Percentiles rank a stretch among this genome's conserved stretches.
Conservation (phyloP, 164 flowering plant genomes). For the Vitis rotundifolia region DNA sequence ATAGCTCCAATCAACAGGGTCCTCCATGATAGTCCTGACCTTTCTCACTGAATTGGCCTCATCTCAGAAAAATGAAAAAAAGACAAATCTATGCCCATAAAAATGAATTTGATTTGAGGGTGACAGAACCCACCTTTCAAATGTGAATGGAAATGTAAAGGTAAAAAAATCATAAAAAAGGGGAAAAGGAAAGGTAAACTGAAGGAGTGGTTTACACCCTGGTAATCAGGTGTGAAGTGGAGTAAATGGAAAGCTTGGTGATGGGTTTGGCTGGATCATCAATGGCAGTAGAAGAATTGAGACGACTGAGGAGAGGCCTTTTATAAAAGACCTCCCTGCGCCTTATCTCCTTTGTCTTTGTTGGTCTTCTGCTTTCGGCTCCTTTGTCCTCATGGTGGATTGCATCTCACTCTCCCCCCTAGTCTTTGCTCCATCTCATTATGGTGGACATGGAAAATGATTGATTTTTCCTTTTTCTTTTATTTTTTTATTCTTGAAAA, state of each 20-base stretch:
- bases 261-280: background rate
- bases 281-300: slow-evolving; percentile 11
- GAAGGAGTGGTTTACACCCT: background rate
- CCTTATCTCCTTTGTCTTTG: slow-evolving; percentile 34
- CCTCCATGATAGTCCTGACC: too few relatives aligned
- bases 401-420: too few relatives aligned
- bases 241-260: background rate
- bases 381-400: slow-evolving; percentile 31
- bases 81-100: too few relatives aligned
- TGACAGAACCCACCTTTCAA: too few relatives aligned
- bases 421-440: too few relatives aligned
- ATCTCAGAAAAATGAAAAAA: too few relatives aligned
- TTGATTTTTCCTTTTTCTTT: too few relatives aligned
- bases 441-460: too few relatives aligned
- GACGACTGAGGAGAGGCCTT: background rate
- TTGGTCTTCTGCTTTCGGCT: slow-evolving; percentile 43
- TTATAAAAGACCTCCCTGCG: slow-evolving; percentile 7
- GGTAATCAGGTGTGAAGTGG: background rate
- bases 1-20: too few relatives aligned
- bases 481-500: too few relatives aligned
- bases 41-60: too few relatives aligned
- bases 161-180: background rate
- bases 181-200: background rate
- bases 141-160: background rate
- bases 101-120: too few relatives aligned